Base-by-base conservation (phyloP, 2,329 filamentous ascomycete genomes). In the Colletotrichum truncatum region DNA sequence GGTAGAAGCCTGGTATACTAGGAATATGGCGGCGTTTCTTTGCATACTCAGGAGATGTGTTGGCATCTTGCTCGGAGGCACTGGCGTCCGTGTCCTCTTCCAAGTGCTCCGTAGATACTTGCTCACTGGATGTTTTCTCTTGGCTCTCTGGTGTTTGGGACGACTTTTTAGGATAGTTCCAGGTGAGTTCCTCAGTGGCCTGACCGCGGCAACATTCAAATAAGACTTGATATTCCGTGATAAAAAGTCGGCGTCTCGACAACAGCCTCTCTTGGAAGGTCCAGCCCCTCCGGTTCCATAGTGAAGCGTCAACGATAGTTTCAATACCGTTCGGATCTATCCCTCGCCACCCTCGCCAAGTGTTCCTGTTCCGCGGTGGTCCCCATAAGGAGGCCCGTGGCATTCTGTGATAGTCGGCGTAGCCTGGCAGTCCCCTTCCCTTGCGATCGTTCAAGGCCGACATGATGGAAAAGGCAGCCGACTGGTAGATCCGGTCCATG, bases 401-500 rank as follows among this genome's bases (percentile, higher is more conserved):
- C n/a, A n/a, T 32, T 36, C 43, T 58, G 4, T 25, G 12, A 6
- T 45, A 32, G 3, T 32, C 45, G 6, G 21, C 21, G 21, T 59
- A 64, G 11, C 60, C 53, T 7, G 54, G 53, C 28, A 57, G 23
- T 4, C 60, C 54, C 11, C 25, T 41, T 1, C 60, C 43, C 7
- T 76, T 67, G 6, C 76, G 74, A 43, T 79, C 76, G 7, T 78
- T 76, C 16, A 77, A 68, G 1, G 79, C 80, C 2, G 79, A 79
- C 30, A 82, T 73, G 6, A 84, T 77, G 11, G 78, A 80, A 26
- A 84, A 75, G 48, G 78, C 78, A 5, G 82, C 77, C 51, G 81
- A 79, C 23, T 77, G 71, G 68, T 82, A 83, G 39, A 83, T 73
- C 51, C 74, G 77, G 21, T 79, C 80, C 81, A 84, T 83, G 65